Conservation (phyloP, 257 asterid species). For the Fraxinus anomala region DNA sequence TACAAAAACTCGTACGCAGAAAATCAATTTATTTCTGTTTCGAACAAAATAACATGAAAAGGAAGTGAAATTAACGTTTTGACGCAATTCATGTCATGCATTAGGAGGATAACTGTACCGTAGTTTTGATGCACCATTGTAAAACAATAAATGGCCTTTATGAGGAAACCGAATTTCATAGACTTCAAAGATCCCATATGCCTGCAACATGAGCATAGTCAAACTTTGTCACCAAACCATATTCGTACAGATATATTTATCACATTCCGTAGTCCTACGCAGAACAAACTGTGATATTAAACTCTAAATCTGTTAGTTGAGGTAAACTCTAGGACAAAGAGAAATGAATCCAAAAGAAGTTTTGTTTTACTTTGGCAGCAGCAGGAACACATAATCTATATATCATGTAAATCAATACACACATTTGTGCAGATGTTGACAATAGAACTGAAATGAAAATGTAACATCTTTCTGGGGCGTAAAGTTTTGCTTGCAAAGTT, state of each 20-base stretch:
- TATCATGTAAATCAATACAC: neutral
- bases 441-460: slow-evolving; percentile 8
- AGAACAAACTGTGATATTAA: too few species aligned
- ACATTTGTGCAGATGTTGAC: slow-evolving; percentile 8
- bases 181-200: slow-evolving; percentile 66
- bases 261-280: too few species aligned
- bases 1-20: neutral
- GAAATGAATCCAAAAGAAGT: too few species aligned
- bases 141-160: slow-evolving; percentile 74
- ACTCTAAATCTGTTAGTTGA: too few species aligned
- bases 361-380: neutral
- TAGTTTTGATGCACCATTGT: slow-evolving; percentile 80
- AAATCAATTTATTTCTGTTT: neutral
- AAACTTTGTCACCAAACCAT: neutral
- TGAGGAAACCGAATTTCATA: slow-evolving; percentile 69
- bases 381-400: neutral
- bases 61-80: neutral
- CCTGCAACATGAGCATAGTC: slow-evolving; percentile 40
- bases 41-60: neutral
- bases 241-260: neutral
- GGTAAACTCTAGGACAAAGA: too few species aligned
- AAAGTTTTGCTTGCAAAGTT: too few species aligned
- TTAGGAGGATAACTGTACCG: slow-evolving; percentile 35
- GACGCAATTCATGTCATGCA: neutral
- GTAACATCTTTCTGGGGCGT: too few species aligned